Evolutionary conservation across 495 filamentous ascomycete species (phyloP).

Genomic region (Penicillium bialowiezense): DNA sequence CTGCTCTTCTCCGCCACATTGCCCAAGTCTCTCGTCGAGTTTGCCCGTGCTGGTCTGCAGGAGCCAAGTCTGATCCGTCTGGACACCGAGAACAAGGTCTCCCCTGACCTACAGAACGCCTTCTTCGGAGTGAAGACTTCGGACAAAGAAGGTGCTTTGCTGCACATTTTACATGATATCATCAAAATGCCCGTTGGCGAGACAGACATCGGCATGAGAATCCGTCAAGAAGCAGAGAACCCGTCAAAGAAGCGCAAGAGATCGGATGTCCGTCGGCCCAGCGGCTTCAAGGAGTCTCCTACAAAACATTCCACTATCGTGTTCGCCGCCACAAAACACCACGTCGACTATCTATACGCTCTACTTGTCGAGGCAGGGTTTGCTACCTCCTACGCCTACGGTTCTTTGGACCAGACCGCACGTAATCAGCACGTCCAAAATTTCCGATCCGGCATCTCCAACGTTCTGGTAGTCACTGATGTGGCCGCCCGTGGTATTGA

Average conservation of each 20-base stretch:
- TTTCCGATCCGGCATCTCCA: conserved; percentile 78
- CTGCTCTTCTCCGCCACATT: conserved; percentile 93
- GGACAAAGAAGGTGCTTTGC: conserved; percentile 88
- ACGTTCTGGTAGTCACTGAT: conserved; percentile 95
- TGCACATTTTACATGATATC: conserved; percentile 84
- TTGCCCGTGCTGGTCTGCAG: conserved; percentile 87
- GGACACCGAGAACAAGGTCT: conserved; percentile 93
- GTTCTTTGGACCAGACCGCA: conserved; percentile 88
- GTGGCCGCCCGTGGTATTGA: conserved; percentile 97
- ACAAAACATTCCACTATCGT: conserved; percentile 81
- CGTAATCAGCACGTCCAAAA: conserved; percentile 85
- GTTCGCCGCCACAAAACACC: conserved; percentile 92
- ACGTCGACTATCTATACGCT: conserved; percentile 88
- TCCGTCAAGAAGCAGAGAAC: conserved; percentile 41
- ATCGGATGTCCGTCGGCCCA: conserved; percentile 29
- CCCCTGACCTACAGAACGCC: conserved; percentile 85
- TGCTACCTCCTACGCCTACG: conserved; percentile 88
- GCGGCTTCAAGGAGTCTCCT: conserved; percentile 38
- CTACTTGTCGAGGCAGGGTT: conserved; percentile 75
- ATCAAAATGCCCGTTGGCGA: conserved; percentile 87
- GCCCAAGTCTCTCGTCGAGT: conserved; percentile 90
- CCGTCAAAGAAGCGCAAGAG: conserved; percentile 68
- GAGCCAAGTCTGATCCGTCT: conserved; percentile 84
- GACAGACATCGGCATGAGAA: conserved; percentile 50
- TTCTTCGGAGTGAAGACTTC: conserved; percentile 90